Evolutionary conservation across 345 rosid species (phyloP).

Genomic region (Abelmoschus esculentus): DNA sequence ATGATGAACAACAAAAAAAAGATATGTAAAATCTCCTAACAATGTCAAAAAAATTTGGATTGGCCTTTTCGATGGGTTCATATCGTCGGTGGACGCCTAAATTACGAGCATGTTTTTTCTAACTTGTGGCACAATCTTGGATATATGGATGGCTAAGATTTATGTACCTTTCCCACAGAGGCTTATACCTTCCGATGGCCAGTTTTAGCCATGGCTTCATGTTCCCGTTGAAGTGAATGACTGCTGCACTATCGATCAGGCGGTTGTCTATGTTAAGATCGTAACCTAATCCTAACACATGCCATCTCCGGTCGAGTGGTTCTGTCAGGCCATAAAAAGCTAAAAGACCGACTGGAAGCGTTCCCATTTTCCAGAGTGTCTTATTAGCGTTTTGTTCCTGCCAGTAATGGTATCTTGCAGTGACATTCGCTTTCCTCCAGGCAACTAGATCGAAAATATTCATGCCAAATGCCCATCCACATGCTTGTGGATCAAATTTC

Average conservation of each 20-base stretch:
- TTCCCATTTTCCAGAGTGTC: conserved; percentile 89
- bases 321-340: conserved; percentile 75
- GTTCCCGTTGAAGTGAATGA: conserved; percentile 51
- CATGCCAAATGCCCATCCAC: conserved; percentile 99
- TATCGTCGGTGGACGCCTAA: conserved; percentile 11
- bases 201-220: conserved; percentile 95
- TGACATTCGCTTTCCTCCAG: conserved; percentile 93
- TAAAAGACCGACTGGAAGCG: conserved; percentile 87
- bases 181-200: conserved; percentile 66
- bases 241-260: conserved; percentile 75
- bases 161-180: conserved; percentile 83
- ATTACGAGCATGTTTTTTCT: conserved; percentile 18
- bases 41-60: conserved; percentile 39
- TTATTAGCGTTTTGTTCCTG: conserved; percentile 23
- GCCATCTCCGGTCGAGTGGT: conserved; percentile 35
- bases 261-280: conserved; percentile 81
- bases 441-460: conserved; percentile 78
- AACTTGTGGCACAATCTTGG: conserved; percentile 59
- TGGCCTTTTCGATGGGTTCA: conserved; percentile 1
- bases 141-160: conserved; percentile 70
- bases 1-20: conserved; percentile 4
- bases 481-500: conserved; percentile 93
- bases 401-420: conserved; percentile 55
- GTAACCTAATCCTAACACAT: conserved; percentile 61
- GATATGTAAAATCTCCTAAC: conserved; percentile 24